phyloP scores from a whole-genome alignment of 1,284 basidiomycete genomes.

The Cystobasidiaceae sp. region DNA sequence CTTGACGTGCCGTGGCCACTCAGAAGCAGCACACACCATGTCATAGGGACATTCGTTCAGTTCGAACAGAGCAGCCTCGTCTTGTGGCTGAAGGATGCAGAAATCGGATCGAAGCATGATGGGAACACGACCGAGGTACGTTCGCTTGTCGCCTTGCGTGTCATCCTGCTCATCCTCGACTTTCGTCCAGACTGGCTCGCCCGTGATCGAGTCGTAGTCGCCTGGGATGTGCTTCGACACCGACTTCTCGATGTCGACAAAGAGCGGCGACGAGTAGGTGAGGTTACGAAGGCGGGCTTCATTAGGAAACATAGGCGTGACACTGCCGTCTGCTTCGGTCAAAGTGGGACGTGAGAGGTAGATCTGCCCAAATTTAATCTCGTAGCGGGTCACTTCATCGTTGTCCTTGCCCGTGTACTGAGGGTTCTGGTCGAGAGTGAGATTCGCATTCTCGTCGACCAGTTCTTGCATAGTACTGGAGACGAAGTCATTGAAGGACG shows the following conservation, averaged over 20 bases:
- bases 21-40: too few relatives aligned
- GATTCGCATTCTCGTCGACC: conserved; percentile 88
- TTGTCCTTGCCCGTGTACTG: conserved; percentile 83
- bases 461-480: conserved; percentile 99
- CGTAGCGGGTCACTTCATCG: conserved; percentile 78
- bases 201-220: conserved; percentile 59
- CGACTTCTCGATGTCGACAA: conserved; percentile 90
- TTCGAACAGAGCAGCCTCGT: conserved; percentile 76
- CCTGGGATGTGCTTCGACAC: conserved; percentile 69
- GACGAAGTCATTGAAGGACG: conserved; percentile 98
- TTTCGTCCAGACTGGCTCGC: conserved; percentile 71
- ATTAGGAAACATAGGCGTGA: conserved; percentile 91
- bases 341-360: conserved; percentile 91
- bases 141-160: conserved; percentile 66
- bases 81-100: conserved; percentile 78
- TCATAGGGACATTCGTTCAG: conserved; percentile 98
- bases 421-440: conserved; percentile 92
- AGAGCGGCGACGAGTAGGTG: conserved; percentile 92
- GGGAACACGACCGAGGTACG: conserved; percentile 96
- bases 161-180: conserved; percentile 63
- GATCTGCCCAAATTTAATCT: conserved; percentile 96
- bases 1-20: too few relatives aligned
- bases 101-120: conserved; percentile 97
- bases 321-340: conserved; percentile 92
- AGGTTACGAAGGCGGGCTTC: conserved; percentile 91